phyloP scores from a whole-genome alignment of 2,329 filamentous ascomycete species.

The Passalora sequoiae region DNA sequence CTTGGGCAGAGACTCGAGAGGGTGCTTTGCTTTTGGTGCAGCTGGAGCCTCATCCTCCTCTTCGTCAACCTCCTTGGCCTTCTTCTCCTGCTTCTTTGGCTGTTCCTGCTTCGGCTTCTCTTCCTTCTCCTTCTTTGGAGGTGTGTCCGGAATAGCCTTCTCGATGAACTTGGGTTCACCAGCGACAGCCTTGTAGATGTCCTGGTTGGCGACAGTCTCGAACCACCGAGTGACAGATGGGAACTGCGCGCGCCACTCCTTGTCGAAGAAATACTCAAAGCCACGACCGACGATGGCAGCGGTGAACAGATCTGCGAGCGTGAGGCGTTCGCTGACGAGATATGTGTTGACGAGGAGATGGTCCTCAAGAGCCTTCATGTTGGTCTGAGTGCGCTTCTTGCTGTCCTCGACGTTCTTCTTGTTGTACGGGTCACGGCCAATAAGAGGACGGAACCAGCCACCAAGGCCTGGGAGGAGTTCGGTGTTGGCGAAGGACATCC shows the following conservation, averaged over 20 bases:
- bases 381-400: conserved; percentile 63
- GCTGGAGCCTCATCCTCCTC: conserved; percentile 56
- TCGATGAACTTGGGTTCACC: conserved; percentile 74
- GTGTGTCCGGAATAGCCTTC: conserved; percentile 66
- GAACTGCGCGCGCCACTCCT: conserved; percentile 75
- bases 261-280: conserved; percentile 93
- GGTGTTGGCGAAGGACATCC: conserved; percentile 94
- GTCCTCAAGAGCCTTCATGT: conserved; percentile 69
- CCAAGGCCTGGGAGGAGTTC: conserved; percentile 72
- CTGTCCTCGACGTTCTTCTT: conserved; percentile 91
- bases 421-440: conserved; percentile 83
- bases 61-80: conserved; percentile 49
- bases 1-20: conserved; percentile 76
- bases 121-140: conserved; percentile 63
- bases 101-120: conserved; percentile 56
- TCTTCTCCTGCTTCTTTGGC: conserved; percentile 50
- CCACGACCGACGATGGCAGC: conserved; percentile 74
- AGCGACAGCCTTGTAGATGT: conserved; percentile 77
- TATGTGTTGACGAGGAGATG: conserved; percentile 91
- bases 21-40: conserved; percentile 88
- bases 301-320: conserved; percentile 87
- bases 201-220: conserved; percentile 87
- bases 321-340: conserved; percentile 96
- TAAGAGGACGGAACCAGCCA: conserved; percentile 79
- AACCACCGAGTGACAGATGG: conserved; percentile 91